These are phyloP conservation scores for Podospora pseudoanserina DNA, from an alignment of 495 filamentous ascomycete species.

Conservation along the genomic window DNA sequence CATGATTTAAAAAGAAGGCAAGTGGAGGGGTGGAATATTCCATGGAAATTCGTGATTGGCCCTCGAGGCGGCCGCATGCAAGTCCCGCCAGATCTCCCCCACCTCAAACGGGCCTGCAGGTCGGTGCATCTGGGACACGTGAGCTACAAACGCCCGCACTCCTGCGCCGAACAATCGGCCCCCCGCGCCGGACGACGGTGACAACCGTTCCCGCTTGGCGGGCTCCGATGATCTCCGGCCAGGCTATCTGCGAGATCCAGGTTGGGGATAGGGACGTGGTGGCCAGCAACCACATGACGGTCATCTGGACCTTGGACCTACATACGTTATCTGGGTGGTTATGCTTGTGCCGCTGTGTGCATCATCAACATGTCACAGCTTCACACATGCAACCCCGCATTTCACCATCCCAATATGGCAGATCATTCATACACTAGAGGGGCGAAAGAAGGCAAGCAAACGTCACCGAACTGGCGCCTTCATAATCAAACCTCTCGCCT, in stretches of 20 bases:
- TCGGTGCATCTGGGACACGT: slow-evolving; percentile 20
- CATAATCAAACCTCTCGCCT: neutral
- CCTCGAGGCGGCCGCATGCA: neutral
- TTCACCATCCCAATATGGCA: neutral
- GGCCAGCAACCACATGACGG: slow-evolving; percentile 1
- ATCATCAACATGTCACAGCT: neutral
- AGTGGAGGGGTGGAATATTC: slow-evolving; percentile 3
- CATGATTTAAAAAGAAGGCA: neutral
- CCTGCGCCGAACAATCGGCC: slow-evolving; percentile 1
- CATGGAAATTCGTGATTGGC: slow-evolving; percentile 10
- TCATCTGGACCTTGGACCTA: neutral
- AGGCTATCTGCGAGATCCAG: neutral
- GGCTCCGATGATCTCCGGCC: slow-evolving; percentile 8
- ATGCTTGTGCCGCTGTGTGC: neutral
- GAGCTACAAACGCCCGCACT: slow-evolving; percentile 14
- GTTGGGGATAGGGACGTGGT: slow-evolving; percentile 2
- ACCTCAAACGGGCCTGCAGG: slow-evolving; percentile 19
- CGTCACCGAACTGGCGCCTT: neutral
- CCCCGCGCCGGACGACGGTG: slow-evolving; percentile 4
- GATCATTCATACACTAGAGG: neutral
- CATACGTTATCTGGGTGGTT: neutral
- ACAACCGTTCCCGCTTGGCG: slow-evolving; percentile 17
- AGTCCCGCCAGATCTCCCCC: slow-evolving; percentile 12
- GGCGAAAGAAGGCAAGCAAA: slow-evolving; percentile 7
- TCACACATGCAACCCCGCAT: slow-evolving; percentile 5